These are phyloP conservation scores for Phytopythium mirpurense DNA, from an alignment of 352 stramenopile species.

Conservation along the genomic window DNA sequence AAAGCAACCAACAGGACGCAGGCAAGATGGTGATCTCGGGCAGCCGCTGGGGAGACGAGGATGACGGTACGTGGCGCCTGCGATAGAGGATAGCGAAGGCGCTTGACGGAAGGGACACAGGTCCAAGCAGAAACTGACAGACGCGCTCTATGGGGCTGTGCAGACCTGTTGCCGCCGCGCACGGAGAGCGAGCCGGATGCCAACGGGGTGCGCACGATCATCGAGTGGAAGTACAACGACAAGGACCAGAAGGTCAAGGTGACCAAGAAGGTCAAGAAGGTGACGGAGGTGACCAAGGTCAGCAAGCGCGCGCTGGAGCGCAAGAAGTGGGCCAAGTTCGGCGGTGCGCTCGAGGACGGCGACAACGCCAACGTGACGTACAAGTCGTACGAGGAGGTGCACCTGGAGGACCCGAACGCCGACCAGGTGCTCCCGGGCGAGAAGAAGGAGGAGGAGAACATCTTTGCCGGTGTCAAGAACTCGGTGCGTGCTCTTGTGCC, in stretches of 20 bases:
- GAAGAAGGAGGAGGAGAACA: conserved; percentile 88
- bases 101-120: too few species aligned
- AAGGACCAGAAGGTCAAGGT: conserved; percentile 87
- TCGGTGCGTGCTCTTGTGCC: conserved; percentile 18
- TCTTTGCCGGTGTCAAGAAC: conserved; percentile 85
- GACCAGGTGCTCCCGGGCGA: conserved; percentile 83
- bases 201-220: conserved; percentile 77
- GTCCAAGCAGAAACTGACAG: too few species aligned
- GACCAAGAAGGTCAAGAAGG: conserved; percentile 89
- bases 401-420: conserved; percentile 79
- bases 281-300: conserved; percentile 74
- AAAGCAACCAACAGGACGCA: not conserved
- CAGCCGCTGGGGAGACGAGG: conserved; percentile 74
- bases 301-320: conserved; percentile 83
- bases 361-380: conserved; percentile 88
- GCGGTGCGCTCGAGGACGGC: conserved; percentile 55
- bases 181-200: conserved; percentile 80
- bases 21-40: conserved; percentile 61
- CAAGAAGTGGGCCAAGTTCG: conserved; percentile 84
- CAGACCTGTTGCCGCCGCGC: conserved; percentile 65
- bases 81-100: not conserved
- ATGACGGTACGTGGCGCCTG: conserved; percentile 35
- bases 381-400: conserved; percentile 77
- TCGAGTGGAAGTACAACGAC: conserved; percentile 90
- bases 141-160: too few species aligned